Base-by-base conservation (phyloP, 1,284 basidiomycete genomes). In the Moesziomyces antarcticus region DNA sequence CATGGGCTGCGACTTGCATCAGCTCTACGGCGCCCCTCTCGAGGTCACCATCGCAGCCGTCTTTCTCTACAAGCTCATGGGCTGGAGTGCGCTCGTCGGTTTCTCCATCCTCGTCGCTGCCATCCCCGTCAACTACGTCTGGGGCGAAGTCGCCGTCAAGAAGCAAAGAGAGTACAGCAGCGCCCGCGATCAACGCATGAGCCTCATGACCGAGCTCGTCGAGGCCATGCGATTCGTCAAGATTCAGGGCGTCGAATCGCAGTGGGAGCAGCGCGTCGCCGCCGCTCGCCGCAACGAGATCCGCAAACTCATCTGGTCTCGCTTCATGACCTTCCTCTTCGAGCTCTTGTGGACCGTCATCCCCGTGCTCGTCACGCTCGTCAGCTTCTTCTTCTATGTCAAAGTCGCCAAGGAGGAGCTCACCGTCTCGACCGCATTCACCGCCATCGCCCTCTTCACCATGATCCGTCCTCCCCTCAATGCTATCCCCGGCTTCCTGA, bases 131-230 rank as follows among this genome's bases (percentile, higher is more conserved):
- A 93, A 93, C 81, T 89, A 88, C 58, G 88, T 85, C 65, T 82
- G 93, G 44, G 87, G 89, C 7, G 86, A 85, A 60, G 87, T 91
- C 5, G 89, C 90, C 71, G 86, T 93, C 59, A 87, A 86, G 58
- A 90, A 91, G 89, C 91, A 65, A 92, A 91, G 82, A 89, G 89
- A 9, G 84, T 92, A 24, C 86, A 91, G 44, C 47, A 87, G 89
- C 11, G 90, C 93, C 0, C 87, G 92, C 10, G 94, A 97, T 80
- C 90, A 90, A 80, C 88, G 94, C 2, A 94, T 97, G 89, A 88
- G 87, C 0, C 90, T 93, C 18, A 85, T 97, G 76, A 94, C 91
- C 63, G 94, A 97, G 84, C 86, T 97, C 18, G 43, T 50, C 41
- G 75, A 66, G 54, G 91, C 89, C 85, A 86, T 92, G 70, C 92